Evolutionary conservation across 78 protist species (phyloP).

Genomic region (Speleostelium caveatum): DNA sequence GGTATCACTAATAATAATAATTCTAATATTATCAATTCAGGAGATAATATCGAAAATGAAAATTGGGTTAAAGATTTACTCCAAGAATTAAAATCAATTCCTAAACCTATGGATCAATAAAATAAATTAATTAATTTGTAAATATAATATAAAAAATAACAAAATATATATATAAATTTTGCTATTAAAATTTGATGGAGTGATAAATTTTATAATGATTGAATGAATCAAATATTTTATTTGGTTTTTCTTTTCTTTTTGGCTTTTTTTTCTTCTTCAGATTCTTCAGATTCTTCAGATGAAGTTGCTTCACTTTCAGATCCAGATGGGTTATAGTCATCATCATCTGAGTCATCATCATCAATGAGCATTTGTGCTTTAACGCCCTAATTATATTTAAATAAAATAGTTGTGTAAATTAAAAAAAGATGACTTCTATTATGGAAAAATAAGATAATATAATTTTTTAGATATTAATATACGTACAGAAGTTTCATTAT

Average conservation of each 20-base stretch:
- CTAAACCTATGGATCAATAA: neutral
- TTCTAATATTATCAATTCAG: neutral
- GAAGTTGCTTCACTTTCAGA: slow-evolving; percentile 14
- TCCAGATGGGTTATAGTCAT: slow-evolving; percentile 66
- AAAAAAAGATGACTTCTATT: neutral
- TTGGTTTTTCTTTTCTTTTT: slow-evolving; percentile 27
- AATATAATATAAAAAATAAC: no score
- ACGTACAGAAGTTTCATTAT: neutral
- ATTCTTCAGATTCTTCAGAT: slow-evolving; percentile 14
- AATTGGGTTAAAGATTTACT: neutral
- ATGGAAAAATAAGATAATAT: neutral
- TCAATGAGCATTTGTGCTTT: slow-evolving; percentile 10
- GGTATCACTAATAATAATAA: neutral
- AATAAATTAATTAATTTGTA: neutral
- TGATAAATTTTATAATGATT: no score
- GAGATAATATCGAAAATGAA: neutral
- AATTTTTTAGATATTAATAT: no score
- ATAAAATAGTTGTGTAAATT: no score
- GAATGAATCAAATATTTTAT: no score
- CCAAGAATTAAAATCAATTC: neutral
- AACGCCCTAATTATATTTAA: no score
- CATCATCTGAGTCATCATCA: slow-evolving; percentile 64
- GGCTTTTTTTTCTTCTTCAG: slow-evolving; percentile 39
- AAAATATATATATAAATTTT: no score
- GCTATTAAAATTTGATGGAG: no score